Evolutionary conservation across 2,329 filamentous ascomycete species (phyloP).

Genomic region (Aspergillus calidoustus): DNA sequence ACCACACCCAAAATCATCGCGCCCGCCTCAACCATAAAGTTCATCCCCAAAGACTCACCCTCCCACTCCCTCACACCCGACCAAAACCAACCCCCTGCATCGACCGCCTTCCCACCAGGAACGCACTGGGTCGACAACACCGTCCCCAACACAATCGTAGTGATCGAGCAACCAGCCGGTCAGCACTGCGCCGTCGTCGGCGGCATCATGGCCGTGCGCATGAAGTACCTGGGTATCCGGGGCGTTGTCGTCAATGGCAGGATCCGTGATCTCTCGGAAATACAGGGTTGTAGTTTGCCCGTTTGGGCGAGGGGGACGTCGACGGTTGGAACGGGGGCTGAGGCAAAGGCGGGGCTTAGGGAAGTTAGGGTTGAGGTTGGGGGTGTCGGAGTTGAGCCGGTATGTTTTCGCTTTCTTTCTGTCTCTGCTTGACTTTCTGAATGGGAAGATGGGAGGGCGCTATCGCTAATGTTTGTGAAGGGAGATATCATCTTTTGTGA

Average conservation of each 20-base stretch:
- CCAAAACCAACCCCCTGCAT: background rate
- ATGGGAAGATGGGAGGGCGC: too few species aligned
- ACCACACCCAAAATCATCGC: constrained; percentile 44
- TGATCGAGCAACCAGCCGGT: constrained; percentile 67
- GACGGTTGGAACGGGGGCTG: constrained; percentile 51
- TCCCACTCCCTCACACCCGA: constrained; percentile 35
- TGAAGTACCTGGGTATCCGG: constrained; percentile 64
- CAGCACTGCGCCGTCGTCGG: constrained; percentile 74
- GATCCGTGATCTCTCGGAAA: constrained; percentile 67
- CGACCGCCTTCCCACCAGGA: constrained; percentile 59
- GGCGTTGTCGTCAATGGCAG: constrained; percentile 71
- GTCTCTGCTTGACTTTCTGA: constrained; percentile 7
- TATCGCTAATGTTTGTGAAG: constrained; percentile 20
- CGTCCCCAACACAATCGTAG: constrained; percentile 62
- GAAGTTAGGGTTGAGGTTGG: constrained; percentile 47
- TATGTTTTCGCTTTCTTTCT: constrained; percentile 29
- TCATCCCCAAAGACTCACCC: constrained; percentile 61
- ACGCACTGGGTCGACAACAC: constrained; percentile 73
- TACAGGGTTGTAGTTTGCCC: constrained; percentile 60
- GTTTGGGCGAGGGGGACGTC: constrained; percentile 53
- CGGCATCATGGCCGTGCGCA: constrained; percentile 75
- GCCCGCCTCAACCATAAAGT: constrained; percentile 53
- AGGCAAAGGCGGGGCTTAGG: constrained; percentile 47
- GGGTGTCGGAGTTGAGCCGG: constrained; percentile 48
- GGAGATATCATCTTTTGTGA: constrained; percentile 75